Base-by-base conservation (phyloP, 2,329 filamentous ascomycete genomes). In the Alternaria sp. region DNA sequence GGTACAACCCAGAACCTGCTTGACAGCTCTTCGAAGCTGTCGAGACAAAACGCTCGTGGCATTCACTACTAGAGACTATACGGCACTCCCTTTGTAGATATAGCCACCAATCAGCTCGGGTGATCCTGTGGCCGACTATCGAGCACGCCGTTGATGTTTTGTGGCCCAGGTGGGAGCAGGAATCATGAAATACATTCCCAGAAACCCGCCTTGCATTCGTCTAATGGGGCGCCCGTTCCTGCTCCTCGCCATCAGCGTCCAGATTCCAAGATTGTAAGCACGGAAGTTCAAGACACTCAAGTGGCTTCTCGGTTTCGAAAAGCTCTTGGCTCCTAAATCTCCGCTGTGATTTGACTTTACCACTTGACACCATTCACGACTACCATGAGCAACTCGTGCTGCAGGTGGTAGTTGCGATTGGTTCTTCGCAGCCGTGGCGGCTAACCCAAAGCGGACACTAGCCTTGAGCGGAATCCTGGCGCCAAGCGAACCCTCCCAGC, bases 371-470 rank as follows among this genome's bases (percentile, higher is more conserved):
- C 64, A 62, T 50, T 56, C 29, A 60, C 4, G 11, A 40, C 17
- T 10, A 50, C 49, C 46, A 42, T 29, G 46, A 60, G 9, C 39
- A 60, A 65, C 51, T 41, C 65, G 62, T 68, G 67, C 42, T 54
- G 4, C 11, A 14, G 44, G 51, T 21, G 10, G 21, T 17, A 24
- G 8, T 23, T 14, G 37, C 21, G 37, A 40, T 40, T 40, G 37
- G 37, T 34, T 61, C 54, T 28, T 44, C 41, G 40, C 37, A 24
- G 56, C 14, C 37, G 40, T 36, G 54, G 37, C 17, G 21, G 46
- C 31, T 34, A 54, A 49, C 36, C 56, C 21, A 65, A 60, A 57
- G 64, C 64, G 66, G 66, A 67, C 51, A 31, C 50, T 60, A 56
- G 29, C 41, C 33, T 54, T 57, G 57, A 57, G 61, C 63, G 51